Percentiles rank a stretch among this genome's conserved stretches.
Evolutionary conservation across 2,329 filamentous ascomycete species (phyloP).

Genomic region (Dryadomyces quercus-mongolicae): DNA sequence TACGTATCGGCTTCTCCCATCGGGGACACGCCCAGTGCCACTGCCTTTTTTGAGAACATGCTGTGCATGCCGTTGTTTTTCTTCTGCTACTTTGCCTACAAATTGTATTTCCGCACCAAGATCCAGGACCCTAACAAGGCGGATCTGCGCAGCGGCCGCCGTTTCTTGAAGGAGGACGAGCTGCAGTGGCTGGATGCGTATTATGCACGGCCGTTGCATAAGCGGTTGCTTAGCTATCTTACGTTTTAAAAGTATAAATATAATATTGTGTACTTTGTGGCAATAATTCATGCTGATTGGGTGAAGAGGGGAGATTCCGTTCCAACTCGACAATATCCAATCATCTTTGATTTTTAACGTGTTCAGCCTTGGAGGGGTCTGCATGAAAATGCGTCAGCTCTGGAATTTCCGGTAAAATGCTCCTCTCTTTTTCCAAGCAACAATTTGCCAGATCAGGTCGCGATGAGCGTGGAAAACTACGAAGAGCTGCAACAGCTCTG

Average conservation of each 20-base stretch:
- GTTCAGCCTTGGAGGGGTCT: too few relatives aligned
- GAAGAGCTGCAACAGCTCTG: background rate
- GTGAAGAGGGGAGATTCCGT: too few relatives aligned
- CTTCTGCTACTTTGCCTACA: constrained; percentile 6
- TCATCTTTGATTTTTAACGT: too few relatives aligned
- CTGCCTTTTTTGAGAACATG: constrained; percentile 9
- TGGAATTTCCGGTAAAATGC: too few relatives aligned
- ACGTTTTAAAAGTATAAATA: too few relatives aligned
- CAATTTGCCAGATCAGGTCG: too few relatives aligned
- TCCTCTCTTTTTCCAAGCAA: too few relatives aligned
- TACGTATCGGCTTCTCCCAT: constrained; percentile 9
- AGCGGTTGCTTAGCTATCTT: constrained; percentile 5
- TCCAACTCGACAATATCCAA: too few relatives aligned
- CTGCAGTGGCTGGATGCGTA: constrained; percentile 7
- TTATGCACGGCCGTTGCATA: constrained; percentile 5
- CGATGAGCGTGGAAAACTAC: constrained; percentile 34
- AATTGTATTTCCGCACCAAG: constrained; percentile 8
- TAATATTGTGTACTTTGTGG: too few relatives aligned
- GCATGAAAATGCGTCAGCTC: too few relatives aligned
- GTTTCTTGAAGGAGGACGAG: constrained; percentile 5
- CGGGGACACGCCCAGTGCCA: constrained; percentile 1
- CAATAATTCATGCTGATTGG: too few relatives aligned
- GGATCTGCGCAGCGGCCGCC: constrained; percentile 8
- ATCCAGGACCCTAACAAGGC: constrained; percentile 7
- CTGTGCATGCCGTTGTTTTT: constrained; percentile 8